Evolutionary conservation across 345 rosid species (phyloP).

Genomic region (Populus davidiana): DNA sequence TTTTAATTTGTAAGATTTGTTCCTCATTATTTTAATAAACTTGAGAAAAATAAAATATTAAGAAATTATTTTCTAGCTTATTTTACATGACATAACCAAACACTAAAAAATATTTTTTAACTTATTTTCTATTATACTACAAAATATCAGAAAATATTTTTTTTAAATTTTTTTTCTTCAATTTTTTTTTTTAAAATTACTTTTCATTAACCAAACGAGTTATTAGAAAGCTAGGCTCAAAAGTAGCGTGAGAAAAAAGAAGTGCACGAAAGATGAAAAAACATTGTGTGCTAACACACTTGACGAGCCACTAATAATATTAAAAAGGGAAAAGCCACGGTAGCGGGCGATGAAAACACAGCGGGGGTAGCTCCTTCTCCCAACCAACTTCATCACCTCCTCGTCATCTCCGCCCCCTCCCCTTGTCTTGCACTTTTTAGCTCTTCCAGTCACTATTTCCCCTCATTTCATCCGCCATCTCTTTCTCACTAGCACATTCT

Average conservation of each 20-base stretch:
- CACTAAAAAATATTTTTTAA: no score
- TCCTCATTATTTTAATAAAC: no score
- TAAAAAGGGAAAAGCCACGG: not conserved
- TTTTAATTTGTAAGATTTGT: no score
- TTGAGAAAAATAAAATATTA: no score
- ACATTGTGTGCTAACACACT: not conserved
- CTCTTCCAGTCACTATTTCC: not conserved
- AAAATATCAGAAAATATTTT: no score
- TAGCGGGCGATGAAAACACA: slow-evolving; percentile 40
- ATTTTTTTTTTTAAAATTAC: no score
- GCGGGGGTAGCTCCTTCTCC: slow-evolving; percentile 36
- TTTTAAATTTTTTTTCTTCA: no score
- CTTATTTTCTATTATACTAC: no score
- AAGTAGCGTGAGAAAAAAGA: not conserved
- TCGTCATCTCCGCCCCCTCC: slow-evolving; percentile 76
- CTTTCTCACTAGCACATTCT: slow-evolving; percentile 10
- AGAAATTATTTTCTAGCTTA: no score
- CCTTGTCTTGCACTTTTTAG: not conserved
- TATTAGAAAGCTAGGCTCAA: not conserved
- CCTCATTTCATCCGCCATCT: slow-evolving; percentile 16
- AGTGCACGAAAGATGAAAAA: no score
- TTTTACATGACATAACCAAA: no score
- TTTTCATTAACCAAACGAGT: no score
- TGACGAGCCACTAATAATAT: slow-evolving; percentile 1
- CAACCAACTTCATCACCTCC: slow-evolving; percentile 59